Evolutionary conservation across 345 rosid species (phyloP), one percentile per base, ranked within the genome.

Genomic region (Gossypium anomalum): DNA sequence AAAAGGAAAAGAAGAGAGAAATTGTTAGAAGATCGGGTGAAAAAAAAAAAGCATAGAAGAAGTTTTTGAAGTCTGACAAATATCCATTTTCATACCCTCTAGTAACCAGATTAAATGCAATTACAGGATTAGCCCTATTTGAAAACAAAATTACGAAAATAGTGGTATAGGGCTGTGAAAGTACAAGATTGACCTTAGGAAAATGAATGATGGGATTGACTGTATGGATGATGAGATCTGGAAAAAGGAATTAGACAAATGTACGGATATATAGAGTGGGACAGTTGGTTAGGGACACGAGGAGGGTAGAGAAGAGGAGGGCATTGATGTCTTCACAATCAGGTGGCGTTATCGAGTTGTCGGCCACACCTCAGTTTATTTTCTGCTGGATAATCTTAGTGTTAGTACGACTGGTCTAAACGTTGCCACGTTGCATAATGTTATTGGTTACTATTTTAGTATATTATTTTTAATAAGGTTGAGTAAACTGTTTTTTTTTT

Each of bases 331-430:
- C 86, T 91, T 85, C 81, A 87, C 85, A 79, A 78, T 84, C 83
- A 75, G 80, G 78, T 84, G 90, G 86, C 86, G 82, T 25, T 59
- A 5, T 23, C 38, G 7, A 78, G 78, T 84, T 92, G 97, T 92
- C 93, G 92, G 66, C 44, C 66, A 89, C 86, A 23, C 81, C 84
- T 5, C 79, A 75, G 75, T 80, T 86, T 84, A 82, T 85, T 90
- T 75, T 85, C 85, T 52, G 44, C 25, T 49, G 41, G 62, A 72
- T 60, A 79, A 57, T 47, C 70, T 57, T 49, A 71, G 76, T 80
- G 83, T 76, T 73, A 51, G 83, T 43, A 59, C 80, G 75, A 83
- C 69, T 77, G 90, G 87, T 77, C 3, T 23, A 73, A 25, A 41
- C 12, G 11, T 16, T 9, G 84, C 87, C 90, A 88, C 85, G 87